Conservation (phyloP, 305 asterid species). For the Fraxinus xanthoxyloides region DNA sequence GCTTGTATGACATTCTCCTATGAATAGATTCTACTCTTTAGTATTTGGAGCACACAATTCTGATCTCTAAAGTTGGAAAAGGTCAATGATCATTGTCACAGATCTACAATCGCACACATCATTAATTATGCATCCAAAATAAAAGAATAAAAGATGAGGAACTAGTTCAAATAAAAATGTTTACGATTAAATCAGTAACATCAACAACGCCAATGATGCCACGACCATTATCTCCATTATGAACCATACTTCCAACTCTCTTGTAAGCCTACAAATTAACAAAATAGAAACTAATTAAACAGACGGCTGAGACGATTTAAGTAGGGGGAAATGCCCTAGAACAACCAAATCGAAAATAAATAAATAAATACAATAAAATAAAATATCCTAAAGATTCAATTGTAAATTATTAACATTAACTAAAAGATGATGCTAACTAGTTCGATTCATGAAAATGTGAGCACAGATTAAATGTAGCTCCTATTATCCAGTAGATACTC, state of each 20-base stretch:
- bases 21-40: background rate
- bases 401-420: background rate
- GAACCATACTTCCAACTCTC: constrained; percentile 79
- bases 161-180: constrained; percentile 15
- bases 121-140: background rate
- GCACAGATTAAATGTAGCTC: background rate
- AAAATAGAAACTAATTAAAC: constrained; percentile 12
- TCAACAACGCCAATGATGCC: constrained; percentile 78
- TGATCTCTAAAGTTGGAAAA: background rate
- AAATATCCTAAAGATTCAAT: background rate
- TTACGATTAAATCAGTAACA: constrained; percentile 60
- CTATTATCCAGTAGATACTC: background rate
- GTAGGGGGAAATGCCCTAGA: background rate
- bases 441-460: background rate
- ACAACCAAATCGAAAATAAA: background rate
- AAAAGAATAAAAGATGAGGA: background rate
- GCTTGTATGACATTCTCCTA: background rate
- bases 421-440: background rate
- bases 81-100: background rate
- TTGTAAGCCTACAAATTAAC: constrained; percentile 55
- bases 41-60: background rate
- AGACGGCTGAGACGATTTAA: background rate
- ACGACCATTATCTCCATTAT: constrained; percentile 68
- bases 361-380: no score
- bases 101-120: background rate